These are phyloP conservation scores for Vaccinium myrtillus DNA, from an alignment of 148 eudicot species.

Conservation along the genomic window DNA sequence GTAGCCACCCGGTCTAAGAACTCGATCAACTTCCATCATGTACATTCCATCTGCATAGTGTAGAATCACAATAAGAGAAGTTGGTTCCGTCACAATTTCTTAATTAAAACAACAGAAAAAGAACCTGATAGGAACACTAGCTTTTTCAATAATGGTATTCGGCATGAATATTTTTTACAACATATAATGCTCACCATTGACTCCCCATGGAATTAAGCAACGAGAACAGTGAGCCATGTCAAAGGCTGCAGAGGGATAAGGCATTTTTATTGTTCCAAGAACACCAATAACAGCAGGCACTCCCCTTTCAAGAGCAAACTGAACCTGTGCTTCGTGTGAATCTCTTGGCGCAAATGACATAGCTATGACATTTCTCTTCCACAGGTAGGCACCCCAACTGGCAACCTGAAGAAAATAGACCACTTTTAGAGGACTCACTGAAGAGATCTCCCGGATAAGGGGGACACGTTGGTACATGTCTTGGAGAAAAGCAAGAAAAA, in stretches of 20 bases:
- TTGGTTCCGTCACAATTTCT: not conserved
- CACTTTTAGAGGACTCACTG: not conserved
- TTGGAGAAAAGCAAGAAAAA: not conserved
- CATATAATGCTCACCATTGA: slow-evolving; percentile 43
- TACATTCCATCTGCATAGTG: slow-evolving; percentile 67
- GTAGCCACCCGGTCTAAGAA: slow-evolving; percentile 94
- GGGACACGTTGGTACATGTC: not conserved
- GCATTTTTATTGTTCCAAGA: slow-evolving; percentile 65
- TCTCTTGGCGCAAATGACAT: slow-evolving; percentile 84
- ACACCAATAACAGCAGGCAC: slow-evolving; percentile 82
- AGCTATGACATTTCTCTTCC: slow-evolving; percentile 74
- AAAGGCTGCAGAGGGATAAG: slow-evolving; percentile 70
- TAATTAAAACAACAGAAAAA: not conserved
- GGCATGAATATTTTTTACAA: not conserved
- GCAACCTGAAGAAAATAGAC: slow-evolving; percentile 51
- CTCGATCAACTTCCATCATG: slow-evolving; percentile 96
- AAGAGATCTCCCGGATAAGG: not conserved
- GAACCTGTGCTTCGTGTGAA: slow-evolving; percentile 78
- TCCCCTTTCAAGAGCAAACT: slow-evolving; percentile 80
- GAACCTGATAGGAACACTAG: not conserved
- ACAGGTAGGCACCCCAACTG: slow-evolving; percentile 83
- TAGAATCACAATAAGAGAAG: slow-evolving; percentile 5
- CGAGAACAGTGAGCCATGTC: slow-evolving; percentile 87
- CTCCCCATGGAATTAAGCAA: slow-evolving; percentile 75
- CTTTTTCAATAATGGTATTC: not conserved